Evolutionary conservation across 2,329 filamentous ascomycete genomes (phyloP).

Genomic region (Aureobasidium sp.): DNA sequence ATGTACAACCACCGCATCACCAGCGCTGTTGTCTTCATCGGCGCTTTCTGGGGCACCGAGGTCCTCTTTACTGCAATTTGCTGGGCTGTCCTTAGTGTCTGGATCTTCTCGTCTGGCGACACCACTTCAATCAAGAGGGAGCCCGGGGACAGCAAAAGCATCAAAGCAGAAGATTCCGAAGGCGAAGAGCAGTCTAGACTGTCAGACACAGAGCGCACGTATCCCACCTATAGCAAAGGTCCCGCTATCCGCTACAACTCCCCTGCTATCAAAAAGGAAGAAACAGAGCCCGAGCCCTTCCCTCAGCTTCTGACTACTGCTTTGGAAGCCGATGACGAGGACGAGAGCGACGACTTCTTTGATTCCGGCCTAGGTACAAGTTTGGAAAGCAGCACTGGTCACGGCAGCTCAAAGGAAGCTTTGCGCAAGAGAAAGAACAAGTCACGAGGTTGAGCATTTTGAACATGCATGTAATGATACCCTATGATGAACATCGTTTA

Average conservation of each 20-base stretch:
- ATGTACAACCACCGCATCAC: constrained; percentile 79
- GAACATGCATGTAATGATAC: not conserved
- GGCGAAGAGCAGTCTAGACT: constrained; percentile 23
- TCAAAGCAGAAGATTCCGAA: constrained; percentile 24
- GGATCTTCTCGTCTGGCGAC: constrained; percentile 26
- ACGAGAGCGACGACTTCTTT: constrained; percentile 38
- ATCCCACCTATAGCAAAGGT: constrained; percentile 42
- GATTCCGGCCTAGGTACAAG: constrained; percentile 45
- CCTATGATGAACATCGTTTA: not conserved
- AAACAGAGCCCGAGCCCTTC: constrained; percentile 18
- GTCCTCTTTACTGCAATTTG: constrained; percentile 58
- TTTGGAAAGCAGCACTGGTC: constrained; percentile 34
- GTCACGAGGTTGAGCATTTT: not conserved
- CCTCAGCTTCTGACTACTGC: constrained; percentile 19
- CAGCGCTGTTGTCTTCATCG: constrained; percentile 61
- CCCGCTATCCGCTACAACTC: constrained; percentile 31
- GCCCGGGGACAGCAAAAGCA: constrained; percentile 11
- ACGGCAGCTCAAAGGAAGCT: constrained; percentile 6
- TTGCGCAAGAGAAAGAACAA: constrained; percentile 12
- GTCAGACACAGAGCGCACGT: constrained; percentile 43
- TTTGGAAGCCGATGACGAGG: constrained; percentile 35
- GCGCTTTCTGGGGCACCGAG: constrained; percentile 70
- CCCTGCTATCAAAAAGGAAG: constrained; percentile 25
- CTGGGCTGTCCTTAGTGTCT: constrained; percentile 52
- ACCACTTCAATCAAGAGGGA: constrained; percentile 19